These are phyloP conservation scores for Persicaria tinctoria DNA, from an alignment of 148 eudicot species.

Conservation along the genomic window DNA sequence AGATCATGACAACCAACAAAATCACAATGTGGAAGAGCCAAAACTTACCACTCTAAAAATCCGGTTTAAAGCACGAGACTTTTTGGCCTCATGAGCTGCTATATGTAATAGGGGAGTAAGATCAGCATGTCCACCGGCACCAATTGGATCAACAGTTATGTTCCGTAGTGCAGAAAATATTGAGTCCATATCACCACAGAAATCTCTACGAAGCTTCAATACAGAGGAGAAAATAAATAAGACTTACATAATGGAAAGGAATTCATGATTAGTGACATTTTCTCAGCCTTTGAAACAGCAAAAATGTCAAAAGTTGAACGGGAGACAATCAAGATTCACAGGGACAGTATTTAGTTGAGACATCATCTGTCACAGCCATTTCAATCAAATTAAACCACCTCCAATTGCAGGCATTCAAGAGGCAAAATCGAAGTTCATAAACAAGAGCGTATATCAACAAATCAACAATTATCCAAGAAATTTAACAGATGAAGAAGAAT, in stretches of 20 bases:
- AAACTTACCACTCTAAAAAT: slow-evolving; percentile 75
- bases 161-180: slow-evolving; percentile 50
- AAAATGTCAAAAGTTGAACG: background rate
- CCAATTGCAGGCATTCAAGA: no score
- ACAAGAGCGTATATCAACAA: background rate
- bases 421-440: background rate
- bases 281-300: background rate
- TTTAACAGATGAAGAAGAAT: background rate
- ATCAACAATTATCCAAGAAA: background rate
- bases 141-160: slow-evolving; percentile 38
- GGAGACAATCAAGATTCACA: background rate
- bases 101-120: slow-evolving; percentile 69
- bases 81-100: slow-evolving; percentile 87
- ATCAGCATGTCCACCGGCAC: slow-evolving; percentile 52
- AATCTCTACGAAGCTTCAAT: slow-evolving; percentile 70
- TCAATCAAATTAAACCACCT: no score
- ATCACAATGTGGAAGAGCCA: background rate
- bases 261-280: background rate
- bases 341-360: background rate
- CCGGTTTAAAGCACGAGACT: slow-evolving; percentile 70
- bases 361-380: background rate
- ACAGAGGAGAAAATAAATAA: background rate
- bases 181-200: slow-evolving; percentile 52
- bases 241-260: background rate
- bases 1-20: background rate